Evolutionary conservation across 2,329 filamentous ascomycete genomes (phyloP), one percentile per base, ranked within the genome.

Genomic region (Colletotrichum australisinense): DNA sequence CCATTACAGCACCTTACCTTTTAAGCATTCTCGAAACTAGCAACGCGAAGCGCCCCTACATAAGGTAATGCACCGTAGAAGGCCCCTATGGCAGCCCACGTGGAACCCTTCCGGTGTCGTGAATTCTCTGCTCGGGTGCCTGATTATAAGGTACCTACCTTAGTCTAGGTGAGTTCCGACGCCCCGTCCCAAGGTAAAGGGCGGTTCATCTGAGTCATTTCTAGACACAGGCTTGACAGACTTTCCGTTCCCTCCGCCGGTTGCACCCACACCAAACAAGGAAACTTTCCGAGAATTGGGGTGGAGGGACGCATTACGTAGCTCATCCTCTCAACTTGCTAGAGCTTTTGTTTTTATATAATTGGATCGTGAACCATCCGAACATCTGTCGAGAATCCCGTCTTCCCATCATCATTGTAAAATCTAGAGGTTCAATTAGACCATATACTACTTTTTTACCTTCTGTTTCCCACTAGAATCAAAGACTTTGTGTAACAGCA

Each of bases 201-300:
- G 14, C 14, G 28, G 28, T 28, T 19, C 49, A 57, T 16, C 28
- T 65, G 63, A 65, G 63, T 65, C 52, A 65, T 65, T 42, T 42
- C 24, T 22, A 28, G 32, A 56, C 6, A 12, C 38, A 42, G 38
- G 5, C 38, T 42, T 19, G 12, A 5, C 55, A 55, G 52, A 55
- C 55, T 32, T 24, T 57, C 55, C 26, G 8, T 19, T 57, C 19
- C 12, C 55, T 57, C 24, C 11, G 12, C n/a, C 8, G 32, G 30
- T 4, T n/a, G 52, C 66, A 63, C 66, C 57, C 42, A 67, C 56
- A 38, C 62, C 56, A 66, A 60, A 38, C 46, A 67, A 42, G 63
- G 52, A 65, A 49, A 65, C 24, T 56, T 28, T 65, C 49, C 62
- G 30, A 32, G 9, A 30, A 32, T 6, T 6, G 16, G 63, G 35